Conservation (phyloP, 2,329 filamentous ascomycete species). For the Zymoseptoria passerinii region DNA sequence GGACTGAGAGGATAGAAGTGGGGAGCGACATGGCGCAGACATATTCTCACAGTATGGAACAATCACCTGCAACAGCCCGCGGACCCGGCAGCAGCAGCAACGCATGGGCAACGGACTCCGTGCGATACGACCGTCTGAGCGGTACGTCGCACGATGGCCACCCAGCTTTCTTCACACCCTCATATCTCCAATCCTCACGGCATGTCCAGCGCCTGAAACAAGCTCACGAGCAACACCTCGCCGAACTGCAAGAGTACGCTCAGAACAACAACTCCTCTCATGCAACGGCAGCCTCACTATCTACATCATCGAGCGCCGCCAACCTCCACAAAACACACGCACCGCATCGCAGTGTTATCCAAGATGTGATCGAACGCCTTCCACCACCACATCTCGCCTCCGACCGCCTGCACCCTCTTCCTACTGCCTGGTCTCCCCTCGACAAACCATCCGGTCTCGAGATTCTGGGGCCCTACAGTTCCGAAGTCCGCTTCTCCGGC, state of each 20-base stretch:
- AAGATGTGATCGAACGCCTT: conserved; percentile 74
- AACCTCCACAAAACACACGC: conserved; percentile 49
- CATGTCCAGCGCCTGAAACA: conserved; percentile 66
- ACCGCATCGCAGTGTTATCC: conserved; percentile 34
- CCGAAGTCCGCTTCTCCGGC: conserved; percentile 58
- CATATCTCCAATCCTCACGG: conserved; percentile 69
- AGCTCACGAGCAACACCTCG: conserved; percentile 46
- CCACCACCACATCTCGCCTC: conserved; percentile 28
- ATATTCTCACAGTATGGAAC: not conserved
- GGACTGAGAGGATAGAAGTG: conserved; percentile 1
- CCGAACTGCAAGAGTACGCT: conserved; percentile 20
- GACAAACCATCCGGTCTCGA: conserved; percentile 71
- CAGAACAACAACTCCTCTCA: conserved; percentile 4
- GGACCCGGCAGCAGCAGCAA: conserved; percentile 3
- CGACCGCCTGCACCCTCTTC: conserved; percentile 47
- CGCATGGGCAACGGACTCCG: conserved; percentile 11
- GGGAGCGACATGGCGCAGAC: conserved; percentile 1
- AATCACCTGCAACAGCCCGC: not conserved
- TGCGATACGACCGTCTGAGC: conserved; percentile 13
- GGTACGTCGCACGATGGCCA: conserved; percentile 20
- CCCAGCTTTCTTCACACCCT: conserved; percentile 64
- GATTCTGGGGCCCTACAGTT: conserved; percentile 57
- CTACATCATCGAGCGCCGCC: conserved; percentile 49
- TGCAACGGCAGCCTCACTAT: conserved; percentile 32
- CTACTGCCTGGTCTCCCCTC: conserved; percentile 70